phyloP scores from a whole-genome alignment of 805 yeast genomes.

The Candida suzukii region DNA sequence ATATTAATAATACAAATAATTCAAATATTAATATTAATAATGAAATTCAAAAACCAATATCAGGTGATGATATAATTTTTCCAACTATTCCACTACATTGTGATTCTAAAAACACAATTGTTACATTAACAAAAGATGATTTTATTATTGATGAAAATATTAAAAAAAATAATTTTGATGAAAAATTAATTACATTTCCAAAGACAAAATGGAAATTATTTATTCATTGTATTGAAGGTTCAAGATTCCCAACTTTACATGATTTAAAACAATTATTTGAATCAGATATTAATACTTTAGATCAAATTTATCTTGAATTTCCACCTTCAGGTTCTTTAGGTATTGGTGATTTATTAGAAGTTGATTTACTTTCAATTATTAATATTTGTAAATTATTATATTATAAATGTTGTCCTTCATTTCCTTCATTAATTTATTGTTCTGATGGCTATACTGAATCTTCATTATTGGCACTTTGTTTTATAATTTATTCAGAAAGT shows the following conservation, averaged over 20 bases:
- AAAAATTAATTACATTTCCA: conserved; percentile 40
- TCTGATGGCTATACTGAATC: conserved; percentile 93
- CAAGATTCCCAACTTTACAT: conserved; percentile 40
- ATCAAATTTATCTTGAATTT: conserved; percentile 40
- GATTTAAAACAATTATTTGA: conserved; percentile 25
- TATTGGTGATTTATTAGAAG: conserved; percentile 59
- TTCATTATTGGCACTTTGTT: conserved; percentile 66
- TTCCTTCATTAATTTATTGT: conserved; percentile 60
- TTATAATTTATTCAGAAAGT: conserved; percentile 61
- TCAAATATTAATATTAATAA: not conserved
- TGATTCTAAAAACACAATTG: conserved; percentile 44
- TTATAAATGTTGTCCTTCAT: conserved; percentile 25
- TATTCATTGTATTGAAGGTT: conserved; percentile 54
- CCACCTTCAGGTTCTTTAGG: conserved; percentile 85
- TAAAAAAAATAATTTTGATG: conserved; percentile 19
- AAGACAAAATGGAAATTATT: conserved; percentile 47
- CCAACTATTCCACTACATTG: conserved; percentile 34
- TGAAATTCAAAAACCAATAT: not conserved
- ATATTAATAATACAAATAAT: not conserved
- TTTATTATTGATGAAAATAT: conserved; percentile 11
- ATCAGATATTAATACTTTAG: conserved; percentile 7
- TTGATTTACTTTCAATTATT: conserved; percentile 56
- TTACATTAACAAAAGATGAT: conserved; percentile 29
- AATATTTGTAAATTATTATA: conserved; percentile 66
- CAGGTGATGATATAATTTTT: conserved; percentile 4